phyloP scores from a whole-genome alignment of 2,329 filamentous ascomycete species.

The Anthostomella pinea region DNA sequence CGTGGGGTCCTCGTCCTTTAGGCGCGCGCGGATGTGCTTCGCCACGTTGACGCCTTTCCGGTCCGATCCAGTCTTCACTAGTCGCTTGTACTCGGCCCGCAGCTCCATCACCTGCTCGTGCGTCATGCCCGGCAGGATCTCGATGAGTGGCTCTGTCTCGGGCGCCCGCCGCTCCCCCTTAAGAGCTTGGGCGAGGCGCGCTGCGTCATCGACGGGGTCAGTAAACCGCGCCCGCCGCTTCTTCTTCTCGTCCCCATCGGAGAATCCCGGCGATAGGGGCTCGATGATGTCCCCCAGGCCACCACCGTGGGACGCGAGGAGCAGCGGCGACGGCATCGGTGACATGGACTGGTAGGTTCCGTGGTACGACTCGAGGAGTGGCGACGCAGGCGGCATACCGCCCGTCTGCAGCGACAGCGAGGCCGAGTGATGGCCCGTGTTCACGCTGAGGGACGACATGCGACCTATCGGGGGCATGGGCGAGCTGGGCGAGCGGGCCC shows the following conservation, averaged over 20 bases:
- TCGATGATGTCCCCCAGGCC: slow-evolving; percentile 41
- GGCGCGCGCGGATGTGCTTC: slow-evolving; percentile 74
- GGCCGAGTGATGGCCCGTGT: slow-evolving; percentile 40
- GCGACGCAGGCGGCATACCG: slow-evolving; percentile 66
- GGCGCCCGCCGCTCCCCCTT: slow-evolving; percentile 59
- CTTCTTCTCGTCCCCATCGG: slow-evolving; percentile 49
- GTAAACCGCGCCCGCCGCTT: slow-evolving; percentile 72
- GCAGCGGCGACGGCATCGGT: slow-evolving; percentile 84
- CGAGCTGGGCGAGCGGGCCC: slow-evolving; percentile 45
- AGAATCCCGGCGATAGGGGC: slow-evolving; percentile 50
- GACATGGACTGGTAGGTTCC: slow-evolving; percentile 94
- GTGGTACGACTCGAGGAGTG: slow-evolving; percentile 85
- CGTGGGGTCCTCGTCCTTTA: slow-evolving; percentile 70
- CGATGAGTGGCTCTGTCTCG: slow-evolving; percentile 70
- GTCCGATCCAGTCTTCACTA: slow-evolving; percentile 73
- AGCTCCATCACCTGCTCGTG: slow-evolving; percentile 87
- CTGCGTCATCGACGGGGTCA: slow-evolving; percentile 76
- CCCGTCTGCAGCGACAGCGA: slow-evolving; percentile 43
- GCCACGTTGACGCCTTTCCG: slow-evolving; percentile 80
- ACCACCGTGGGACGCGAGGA: slow-evolving; percentile 51
- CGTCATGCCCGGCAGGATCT: slow-evolving; percentile 78
- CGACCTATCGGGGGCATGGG: slow-evolving; percentile 47
- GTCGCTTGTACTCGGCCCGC: slow-evolving; percentile 83
- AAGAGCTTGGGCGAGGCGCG: slow-evolving; percentile 72
- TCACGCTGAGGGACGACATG: slow-evolving; percentile 53